These are phyloP conservation scores for Phytophthora pistaciae DNA, from an alignment of 352 stramenopile genomes.

Conservation along the genomic window DNA sequence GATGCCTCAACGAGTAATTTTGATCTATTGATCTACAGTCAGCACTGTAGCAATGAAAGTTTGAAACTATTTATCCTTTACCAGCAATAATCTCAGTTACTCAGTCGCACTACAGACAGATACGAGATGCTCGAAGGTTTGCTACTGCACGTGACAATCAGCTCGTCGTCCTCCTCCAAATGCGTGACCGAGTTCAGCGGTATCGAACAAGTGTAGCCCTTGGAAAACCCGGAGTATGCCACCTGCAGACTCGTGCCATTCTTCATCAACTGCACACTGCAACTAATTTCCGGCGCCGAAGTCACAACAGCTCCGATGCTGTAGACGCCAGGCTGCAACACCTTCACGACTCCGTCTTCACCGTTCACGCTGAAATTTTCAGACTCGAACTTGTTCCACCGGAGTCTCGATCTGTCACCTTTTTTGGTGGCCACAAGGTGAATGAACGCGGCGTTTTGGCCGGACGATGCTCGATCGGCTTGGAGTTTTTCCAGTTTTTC, in stretches of 20 bases:
- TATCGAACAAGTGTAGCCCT: background rate
- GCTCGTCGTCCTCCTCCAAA: background rate
- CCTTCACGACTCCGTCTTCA: background rate
- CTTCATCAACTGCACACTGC: constrained; percentile 1
- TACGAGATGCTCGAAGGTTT: background rate
- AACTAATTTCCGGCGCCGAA: background rate
- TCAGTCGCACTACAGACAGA: background rate
- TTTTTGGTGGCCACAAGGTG: background rate
- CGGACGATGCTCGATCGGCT: background rate
- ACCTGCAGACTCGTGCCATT: background rate
- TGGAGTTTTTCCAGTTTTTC: background rate
- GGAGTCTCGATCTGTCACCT: background rate
- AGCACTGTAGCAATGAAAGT: no score
- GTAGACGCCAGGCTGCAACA: background rate
- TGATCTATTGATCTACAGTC: no score
- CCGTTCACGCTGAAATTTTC: background rate
- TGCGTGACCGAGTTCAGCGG: background rate
- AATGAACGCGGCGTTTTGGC: background rate
- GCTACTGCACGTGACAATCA: background rate
- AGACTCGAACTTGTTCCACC: background rate
- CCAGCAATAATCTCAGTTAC: background rate
- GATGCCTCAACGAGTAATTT: no score
- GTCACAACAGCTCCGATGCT: background rate
- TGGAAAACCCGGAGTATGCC: background rate
- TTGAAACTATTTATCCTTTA: background rate